These are phyloP conservation scores for Sextonia rubra DNA, from an alignment of 164 flowering plant species.

Conservation along the genomic window DNA sequence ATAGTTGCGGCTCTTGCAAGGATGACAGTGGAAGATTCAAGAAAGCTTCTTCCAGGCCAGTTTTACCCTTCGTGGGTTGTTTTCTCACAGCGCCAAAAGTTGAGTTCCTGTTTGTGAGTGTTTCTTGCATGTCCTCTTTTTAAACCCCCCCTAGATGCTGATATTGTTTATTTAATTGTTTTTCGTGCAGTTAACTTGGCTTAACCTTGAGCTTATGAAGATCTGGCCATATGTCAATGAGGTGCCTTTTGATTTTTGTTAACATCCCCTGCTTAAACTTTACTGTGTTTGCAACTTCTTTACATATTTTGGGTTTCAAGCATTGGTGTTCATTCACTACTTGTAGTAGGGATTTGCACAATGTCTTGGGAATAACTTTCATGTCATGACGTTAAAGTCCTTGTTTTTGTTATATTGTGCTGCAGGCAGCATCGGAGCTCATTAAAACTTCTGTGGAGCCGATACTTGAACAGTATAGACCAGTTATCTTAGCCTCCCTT, in stretches of 20 bases:
- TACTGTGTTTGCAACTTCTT: background rate
- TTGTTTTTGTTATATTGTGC: constrained; percentile 1
- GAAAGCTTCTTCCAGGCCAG: constrained; percentile 62
- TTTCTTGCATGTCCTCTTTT: background rate
- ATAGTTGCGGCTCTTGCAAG: constrained; percentile 78
- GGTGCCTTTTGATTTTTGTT: constrained; percentile 51
- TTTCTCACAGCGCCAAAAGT: constrained; percentile 81
- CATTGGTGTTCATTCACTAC: background rate
- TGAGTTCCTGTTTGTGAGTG: constrained; percentile 17
- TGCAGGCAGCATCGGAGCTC: constrained; percentile 95
- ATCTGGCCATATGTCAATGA: constrained; percentile 97
- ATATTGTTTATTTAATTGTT: constrained; percentile 1
- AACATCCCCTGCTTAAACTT: background rate
- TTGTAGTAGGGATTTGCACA: background rate
- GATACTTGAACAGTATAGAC: constrained; percentile 81
- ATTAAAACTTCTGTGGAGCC: constrained; percentile 83
- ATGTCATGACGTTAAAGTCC: background rate
- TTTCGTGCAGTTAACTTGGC: constrained; percentile 75
- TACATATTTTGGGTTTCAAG: background rate
- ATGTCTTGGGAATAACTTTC: background rate
- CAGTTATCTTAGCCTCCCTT: constrained; percentile 60
- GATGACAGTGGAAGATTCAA: constrained; percentile 93
- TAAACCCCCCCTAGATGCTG: background rate
- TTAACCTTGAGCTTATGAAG: constrained; percentile 71
- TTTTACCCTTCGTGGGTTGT: constrained; percentile 85